Evolutionary conservation across 1,284 basidiomycete genomes (phyloP).

Genomic region (Kwoniella shivajii): DNA sequence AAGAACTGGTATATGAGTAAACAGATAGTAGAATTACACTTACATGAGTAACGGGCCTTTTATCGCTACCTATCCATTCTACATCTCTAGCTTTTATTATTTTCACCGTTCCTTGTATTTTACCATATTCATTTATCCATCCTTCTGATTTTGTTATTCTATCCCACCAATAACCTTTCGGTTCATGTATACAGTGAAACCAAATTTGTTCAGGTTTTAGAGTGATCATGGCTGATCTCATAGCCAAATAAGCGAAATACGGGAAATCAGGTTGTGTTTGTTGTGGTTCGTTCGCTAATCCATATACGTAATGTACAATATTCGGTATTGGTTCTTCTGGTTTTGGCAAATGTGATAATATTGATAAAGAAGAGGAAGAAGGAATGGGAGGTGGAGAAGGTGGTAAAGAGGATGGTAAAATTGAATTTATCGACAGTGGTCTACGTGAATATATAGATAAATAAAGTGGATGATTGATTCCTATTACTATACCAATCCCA

Average conservation of each 20-base stretch:
- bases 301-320: conserved; percentile 49
- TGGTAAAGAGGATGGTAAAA: conserved; percentile 30
- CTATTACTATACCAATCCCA: conserved; percentile 29
- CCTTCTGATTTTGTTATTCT: conserved; percentile 38
- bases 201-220: conserved; percentile 45
- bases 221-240: conserved; percentile 45
- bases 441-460: conserved; percentile 37
- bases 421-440: conserved; percentile 14
- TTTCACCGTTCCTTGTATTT: conserved; percentile 27
- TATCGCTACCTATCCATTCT: conserved; percentile 33
- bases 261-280: conserved; percentile 45
- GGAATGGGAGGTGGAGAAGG: conserved; percentile 22
- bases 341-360: conserved; percentile 19
- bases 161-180: conserved; percentile 47
- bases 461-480: conserved; percentile 34
- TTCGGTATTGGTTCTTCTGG: conserved; percentile 39
- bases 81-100: conserved; percentile 35
- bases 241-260: conserved; percentile 45
- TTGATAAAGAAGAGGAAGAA: not conserved
- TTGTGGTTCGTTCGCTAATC: conserved; percentile 26
- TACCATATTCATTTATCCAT: conserved; percentile 25
- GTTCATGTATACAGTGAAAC: conserved; percentile 43
- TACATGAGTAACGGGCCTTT: conserved; percentile 34
- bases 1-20: not conserved
- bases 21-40: conserved; percentile 28